Evolutionary conservation across 164 flowering plant genomes (phyloP).

Genomic region (Tinospora cordifolia): DNA sequence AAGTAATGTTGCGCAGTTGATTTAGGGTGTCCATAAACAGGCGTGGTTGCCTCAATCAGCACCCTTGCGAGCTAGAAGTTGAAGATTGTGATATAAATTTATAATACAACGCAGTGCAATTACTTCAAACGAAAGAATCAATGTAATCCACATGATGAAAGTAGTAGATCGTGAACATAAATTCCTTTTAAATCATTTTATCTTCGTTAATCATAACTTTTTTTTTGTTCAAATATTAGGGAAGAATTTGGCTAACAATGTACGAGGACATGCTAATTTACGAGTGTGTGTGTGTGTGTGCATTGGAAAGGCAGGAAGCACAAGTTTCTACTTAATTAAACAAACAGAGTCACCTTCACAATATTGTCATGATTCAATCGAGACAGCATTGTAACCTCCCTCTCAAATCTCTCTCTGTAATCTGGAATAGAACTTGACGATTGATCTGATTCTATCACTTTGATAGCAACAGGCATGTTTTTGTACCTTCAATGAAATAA

Average conservation of each 20-base stretch:
- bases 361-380: conserved; percentile 24
- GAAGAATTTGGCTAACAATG: too few relatives aligned
- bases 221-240: not conserved
- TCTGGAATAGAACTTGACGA: conserved; percentile 6
- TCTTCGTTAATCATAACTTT: not conserved
- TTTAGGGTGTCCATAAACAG: not conserved
- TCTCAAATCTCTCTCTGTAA: conserved; percentile 14
- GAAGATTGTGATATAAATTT: not conserved
- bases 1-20: not conserved
- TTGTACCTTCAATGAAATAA: conserved; percentile 27
- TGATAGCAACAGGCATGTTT: conserved; percentile 21
- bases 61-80: not conserved
- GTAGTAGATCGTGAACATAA: too few relatives aligned
- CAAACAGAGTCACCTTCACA: conserved; percentile 15
- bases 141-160: too few relatives aligned
- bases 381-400: conserved; percentile 23
- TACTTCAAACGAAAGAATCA: too few relatives aligned
- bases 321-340: not conserved
- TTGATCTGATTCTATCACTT: conserved; percentile 13
- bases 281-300: too few relatives aligned
- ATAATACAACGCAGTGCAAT: not conserved
- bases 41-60: not conserved
- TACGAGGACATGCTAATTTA: too few relatives aligned
- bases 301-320: too few relatives aligned
- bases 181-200: too few relatives aligned